Conservation (phyloP, 345 rosid genomes). For the Eucalyptus brandiana region DNA sequence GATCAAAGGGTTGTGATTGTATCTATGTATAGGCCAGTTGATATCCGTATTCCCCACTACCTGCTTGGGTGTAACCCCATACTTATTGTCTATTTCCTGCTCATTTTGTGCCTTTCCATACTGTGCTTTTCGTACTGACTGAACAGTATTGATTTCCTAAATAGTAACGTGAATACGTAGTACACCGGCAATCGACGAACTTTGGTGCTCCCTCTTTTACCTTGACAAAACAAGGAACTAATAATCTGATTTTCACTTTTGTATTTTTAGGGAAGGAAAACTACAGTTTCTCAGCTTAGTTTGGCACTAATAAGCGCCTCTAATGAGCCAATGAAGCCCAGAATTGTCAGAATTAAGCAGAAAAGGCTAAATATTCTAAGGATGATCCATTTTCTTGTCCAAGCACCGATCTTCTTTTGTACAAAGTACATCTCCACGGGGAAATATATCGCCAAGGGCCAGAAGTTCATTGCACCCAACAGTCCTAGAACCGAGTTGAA, state of each 20-base stretch:
- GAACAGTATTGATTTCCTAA: not conserved
- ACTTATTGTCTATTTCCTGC: not conserved
- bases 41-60: not conserved
- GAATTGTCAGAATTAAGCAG: conserved; percentile 19
- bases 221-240: not conserved
- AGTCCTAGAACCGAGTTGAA: conserved; percentile 74
- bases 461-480: conserved; percentile 52
- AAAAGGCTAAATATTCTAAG: conserved; percentile 24
- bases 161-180: not conserved
- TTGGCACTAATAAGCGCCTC: conserved; percentile 44
- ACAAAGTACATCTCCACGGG: conserved; percentile 63
- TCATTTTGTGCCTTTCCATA: not conserved
- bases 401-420: conserved; percentile 40
- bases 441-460: conserved; percentile 70
- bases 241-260: not conserved
- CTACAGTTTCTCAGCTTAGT: conserved; percentile 3
- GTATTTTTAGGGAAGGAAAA: not conserved
- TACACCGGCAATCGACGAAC: not conserved
- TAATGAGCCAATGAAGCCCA: conserved; percentile 43
- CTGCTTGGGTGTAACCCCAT: not conserved
- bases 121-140: not conserved
- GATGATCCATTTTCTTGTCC: conserved; percentile 47
- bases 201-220: not conserved
- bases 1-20: not conserved
- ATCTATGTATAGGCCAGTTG: not conserved